Evolutionary conservation across 495 filamentous ascomycete species (phyloP).

Genomic region (Bacidia rubella): DNA sequence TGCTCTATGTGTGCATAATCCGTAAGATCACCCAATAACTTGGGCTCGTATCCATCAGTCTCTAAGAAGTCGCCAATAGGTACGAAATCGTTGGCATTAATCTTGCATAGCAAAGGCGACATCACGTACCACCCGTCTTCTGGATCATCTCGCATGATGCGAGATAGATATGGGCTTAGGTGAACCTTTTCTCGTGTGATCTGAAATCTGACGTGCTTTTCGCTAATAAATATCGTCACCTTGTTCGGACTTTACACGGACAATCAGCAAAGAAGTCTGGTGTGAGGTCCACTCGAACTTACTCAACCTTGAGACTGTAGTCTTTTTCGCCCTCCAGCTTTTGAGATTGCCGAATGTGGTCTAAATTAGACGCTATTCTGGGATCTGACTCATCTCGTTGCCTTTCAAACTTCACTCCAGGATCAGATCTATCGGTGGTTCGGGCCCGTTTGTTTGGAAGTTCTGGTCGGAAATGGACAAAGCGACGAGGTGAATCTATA

Average conservation of each 20-base stretch:
- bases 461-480: too few relatives aligned
- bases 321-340: neutral
- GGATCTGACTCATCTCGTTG: neutral
- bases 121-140: slow-evolving; percentile 9
- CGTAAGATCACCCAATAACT: slow-evolving; percentile 10
- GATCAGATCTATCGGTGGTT: neutral
- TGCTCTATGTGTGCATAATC: slow-evolving; percentile 6
- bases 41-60: slow-evolving; percentile 10
- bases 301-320: neutral
- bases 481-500: too few relatives aligned
- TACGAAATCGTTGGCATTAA: slow-evolving; percentile 4
- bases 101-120: slow-evolving; percentile 6
- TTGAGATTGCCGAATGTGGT: neutral
- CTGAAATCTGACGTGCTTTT: slow-evolving; percentile 4
- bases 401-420: neutral
- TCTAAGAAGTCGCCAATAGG: slow-evolving; percentile 11
- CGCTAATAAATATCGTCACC: slow-evolving; percentile 13
- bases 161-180: slow-evolving; percentile 4
- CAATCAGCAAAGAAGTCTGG: neutral
- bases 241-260: neutral
- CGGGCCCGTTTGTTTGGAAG: neutral
- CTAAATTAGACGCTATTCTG: neutral
- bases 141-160: neutral
- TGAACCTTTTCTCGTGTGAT: slow-evolving; percentile 1
- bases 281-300: neutral